phyloP scores from a whole-genome alignment of 371 early-diverging fungal genomes.

The Syncephalastrum racemosum region DNA sequence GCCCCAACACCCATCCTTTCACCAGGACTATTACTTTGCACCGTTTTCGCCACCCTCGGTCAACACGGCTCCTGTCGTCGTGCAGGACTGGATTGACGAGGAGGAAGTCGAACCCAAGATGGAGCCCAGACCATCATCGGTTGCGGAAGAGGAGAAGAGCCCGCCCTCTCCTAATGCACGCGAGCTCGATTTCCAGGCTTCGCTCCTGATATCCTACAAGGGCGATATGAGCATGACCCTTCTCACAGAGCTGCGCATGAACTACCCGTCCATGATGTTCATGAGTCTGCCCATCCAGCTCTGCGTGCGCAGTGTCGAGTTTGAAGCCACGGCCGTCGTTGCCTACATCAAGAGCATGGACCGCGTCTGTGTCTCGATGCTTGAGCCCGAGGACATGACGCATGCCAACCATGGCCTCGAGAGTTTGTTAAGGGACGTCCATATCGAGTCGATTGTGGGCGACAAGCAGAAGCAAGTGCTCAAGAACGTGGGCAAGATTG shows the following conservation, averaged over 20 bases:
- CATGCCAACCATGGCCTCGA: conserved; percentile 8
- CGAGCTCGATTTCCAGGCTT: conserved; percentile 76
- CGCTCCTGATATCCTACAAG: conserved; percentile 72
- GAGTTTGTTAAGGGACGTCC: conserved; percentile 72
- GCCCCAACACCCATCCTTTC: conserved; percentile 47
- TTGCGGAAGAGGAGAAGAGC: no score
- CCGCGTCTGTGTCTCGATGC: conserved; percentile 85
- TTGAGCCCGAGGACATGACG: conserved; percentile 69
- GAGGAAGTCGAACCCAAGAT: conserved; percentile 18
- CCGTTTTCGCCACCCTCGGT: conserved; percentile 12
- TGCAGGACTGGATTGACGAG: conserved; percentile 52
- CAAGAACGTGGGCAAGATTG: conserved; percentile 93
- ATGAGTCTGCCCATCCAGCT: conserved; percentile 87
- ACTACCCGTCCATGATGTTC: conserved; percentile 90
- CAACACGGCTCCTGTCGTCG: conserved; percentile 16
- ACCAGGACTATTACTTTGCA: conserved; percentile 14
- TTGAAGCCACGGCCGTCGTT: conserved; percentile 86
- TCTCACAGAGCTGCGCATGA: conserved; percentile 83
- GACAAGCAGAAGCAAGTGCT: conserved; percentile 87
- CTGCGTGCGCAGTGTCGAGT: conserved; percentile 79
- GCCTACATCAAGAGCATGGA: conserved; percentile 75
- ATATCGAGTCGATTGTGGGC: conserved; percentile 88
- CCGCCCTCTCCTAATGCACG: background rate
- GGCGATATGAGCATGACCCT: conserved; percentile 88
- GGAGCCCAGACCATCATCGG: no score